phyloP scores from a whole-genome alignment of 2,329 filamentous ascomycete species.

The Tolypocladium cylindrosporum region DNA sequence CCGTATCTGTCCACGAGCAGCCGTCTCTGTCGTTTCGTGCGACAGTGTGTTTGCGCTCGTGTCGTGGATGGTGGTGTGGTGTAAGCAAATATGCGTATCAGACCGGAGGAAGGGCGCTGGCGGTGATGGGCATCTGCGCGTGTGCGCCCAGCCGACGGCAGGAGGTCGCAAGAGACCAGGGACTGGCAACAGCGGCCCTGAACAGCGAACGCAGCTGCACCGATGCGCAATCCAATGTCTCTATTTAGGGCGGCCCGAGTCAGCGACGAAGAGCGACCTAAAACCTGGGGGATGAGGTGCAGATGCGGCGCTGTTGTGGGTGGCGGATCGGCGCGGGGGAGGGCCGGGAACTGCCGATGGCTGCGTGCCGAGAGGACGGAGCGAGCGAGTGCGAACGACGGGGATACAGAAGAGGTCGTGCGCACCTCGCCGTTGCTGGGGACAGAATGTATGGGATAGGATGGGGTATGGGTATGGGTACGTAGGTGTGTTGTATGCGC shows the following conservation, averaged over 20 bases:
- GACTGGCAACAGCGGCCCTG: background rate
- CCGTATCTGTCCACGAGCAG: background rate
- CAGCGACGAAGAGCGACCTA: background rate
- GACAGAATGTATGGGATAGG: background rate
- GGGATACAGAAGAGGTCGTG: background rate
- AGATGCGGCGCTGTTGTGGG: background rate
- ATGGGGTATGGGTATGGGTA: background rate
- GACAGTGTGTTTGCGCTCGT: background rate
- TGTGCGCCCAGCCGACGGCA: background rate
- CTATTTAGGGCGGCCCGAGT: background rate
- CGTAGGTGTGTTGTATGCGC: background rate
- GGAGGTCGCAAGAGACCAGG: background rate
- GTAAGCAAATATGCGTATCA: background rate
- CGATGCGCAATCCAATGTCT: background rate
- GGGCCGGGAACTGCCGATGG: slow-evolving; percentile 3
- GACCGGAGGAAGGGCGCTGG: background rate
- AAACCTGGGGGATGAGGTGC: background rate
- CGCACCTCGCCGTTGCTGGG: background rate
- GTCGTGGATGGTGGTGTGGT: background rate
- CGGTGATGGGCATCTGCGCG: background rate
- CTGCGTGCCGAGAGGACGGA: slow-evolving; percentile 1
- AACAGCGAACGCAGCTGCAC: background rate
- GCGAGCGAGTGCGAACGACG: background rate
- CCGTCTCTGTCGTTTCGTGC: background rate
- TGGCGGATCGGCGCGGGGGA: slow-evolving; percentile 1